These are phyloP conservation scores for Avicennia marina DNA, from an alignment of 257 asterid species.

Conservation along the genomic window DNA sequence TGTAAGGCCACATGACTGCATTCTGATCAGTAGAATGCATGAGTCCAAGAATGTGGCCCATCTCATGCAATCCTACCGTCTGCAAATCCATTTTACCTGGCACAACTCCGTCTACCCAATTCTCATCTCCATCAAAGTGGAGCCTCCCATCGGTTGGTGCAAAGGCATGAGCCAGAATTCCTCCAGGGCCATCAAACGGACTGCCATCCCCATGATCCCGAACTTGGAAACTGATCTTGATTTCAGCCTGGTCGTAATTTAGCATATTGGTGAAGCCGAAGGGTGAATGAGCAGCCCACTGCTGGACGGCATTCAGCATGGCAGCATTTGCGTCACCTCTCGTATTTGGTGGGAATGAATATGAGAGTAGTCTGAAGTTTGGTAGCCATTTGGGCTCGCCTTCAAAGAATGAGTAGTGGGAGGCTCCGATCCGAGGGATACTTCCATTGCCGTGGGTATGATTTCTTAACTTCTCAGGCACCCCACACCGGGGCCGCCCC, in stretches of 20 bases:
- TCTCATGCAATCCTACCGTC: constrained; percentile 32
- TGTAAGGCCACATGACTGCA: constrained; percentile 10
- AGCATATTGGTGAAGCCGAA: constrained; percentile 9
- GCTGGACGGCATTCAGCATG: not conserved
- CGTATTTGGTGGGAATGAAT: constrained; percentile 14
- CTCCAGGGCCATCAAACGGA: constrained; percentile 23
- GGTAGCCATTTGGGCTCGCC: constrained; percentile 19
- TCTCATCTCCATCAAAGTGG: constrained; percentile 31
- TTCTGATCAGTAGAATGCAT: constrained; percentile 1
- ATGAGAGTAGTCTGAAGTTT: constrained; percentile 13
- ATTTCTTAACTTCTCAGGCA: not conserved
- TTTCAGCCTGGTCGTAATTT: constrained; percentile 12
- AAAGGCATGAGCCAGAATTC: constrained; percentile 24
- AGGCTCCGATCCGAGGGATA: too few species aligned
- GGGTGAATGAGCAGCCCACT: constrained; percentile 12
- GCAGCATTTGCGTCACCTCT: not conserved
- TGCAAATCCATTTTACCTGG: constrained; percentile 15
- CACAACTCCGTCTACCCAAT: constrained; percentile 22
- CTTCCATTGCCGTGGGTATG: too few species aligned
- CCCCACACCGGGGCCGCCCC: constrained; percentile 23
- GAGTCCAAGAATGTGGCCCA: constrained; percentile 29
- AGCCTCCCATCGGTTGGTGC: constrained; percentile 26
- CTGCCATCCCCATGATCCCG: constrained; percentile 20
- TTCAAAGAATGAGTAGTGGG: constrained; percentile 19
- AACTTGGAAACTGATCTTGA: constrained; percentile 22